Evolutionary conservation across 495 filamentous ascomycete genomes (phyloP).

Genomic region (Aspergillus conjunctus): DNA sequence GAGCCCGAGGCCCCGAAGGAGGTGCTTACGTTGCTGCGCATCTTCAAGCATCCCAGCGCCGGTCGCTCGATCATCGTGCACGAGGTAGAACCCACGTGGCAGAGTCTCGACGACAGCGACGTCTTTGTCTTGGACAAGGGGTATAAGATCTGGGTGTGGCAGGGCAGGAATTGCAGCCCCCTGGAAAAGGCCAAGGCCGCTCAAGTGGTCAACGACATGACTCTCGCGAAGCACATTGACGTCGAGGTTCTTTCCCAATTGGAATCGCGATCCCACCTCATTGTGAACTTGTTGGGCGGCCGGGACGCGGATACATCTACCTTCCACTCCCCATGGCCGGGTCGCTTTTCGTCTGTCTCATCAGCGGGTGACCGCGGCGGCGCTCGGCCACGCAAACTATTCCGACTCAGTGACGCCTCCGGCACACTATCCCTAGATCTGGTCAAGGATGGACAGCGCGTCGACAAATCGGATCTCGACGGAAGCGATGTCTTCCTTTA

Average conservation of each 20-base stretch:
- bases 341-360: constrained; percentile 13
- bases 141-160: constrained; percentile 66
- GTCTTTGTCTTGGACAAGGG: constrained; percentile 63
- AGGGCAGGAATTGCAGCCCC: constrained; percentile 61
- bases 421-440: constrained; percentile 54
- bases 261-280: constrained; percentile 52
- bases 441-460: constrained; percentile 50
- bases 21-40: constrained; percentile 51
- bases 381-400: constrained; percentile 46
- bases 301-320: constrained; percentile 34
- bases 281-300: constrained; percentile 59
- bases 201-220: constrained; percentile 64
- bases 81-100: constrained; percentile 63
- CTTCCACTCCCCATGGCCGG: constrained; percentile 2
- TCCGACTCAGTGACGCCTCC: constrained; percentile 57
- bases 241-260: constrained; percentile 62
- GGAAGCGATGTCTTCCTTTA: constrained; percentile 61
- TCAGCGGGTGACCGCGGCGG: constrained; percentile 10
- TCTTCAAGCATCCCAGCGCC: constrained; percentile 56
- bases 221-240: constrained; percentile 59
- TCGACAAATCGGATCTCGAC: constrained; percentile 49
- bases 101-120: constrained; percentile 61
- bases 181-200: constrained; percentile 68
- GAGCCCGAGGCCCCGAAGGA: constrained; percentile 47
- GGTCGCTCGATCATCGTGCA: constrained; percentile 56